Conservation (phyloP, 169 alveolate species). For the Plasmodium adleri region DNA sequence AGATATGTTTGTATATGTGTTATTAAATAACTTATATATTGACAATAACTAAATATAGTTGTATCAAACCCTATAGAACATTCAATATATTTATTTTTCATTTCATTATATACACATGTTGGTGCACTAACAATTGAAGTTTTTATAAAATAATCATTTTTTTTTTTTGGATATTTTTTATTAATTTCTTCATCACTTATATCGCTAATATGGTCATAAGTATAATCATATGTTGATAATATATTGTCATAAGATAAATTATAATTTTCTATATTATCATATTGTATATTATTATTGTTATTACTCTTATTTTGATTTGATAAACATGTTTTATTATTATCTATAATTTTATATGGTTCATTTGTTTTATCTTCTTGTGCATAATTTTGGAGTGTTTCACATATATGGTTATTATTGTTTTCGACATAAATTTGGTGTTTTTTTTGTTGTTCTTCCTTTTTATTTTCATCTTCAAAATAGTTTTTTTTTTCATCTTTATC, state of each 20-base stretch:
- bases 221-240: slow-evolving; percentile 4
- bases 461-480: not conserved
- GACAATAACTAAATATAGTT: slow-evolving; percentile 94
- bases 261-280: too few relatives aligned
- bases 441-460: not conserved
- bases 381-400: too few relatives aligned
- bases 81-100: slow-evolving; percentile 92
- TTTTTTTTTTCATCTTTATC: not conserved
- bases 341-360: too few relatives aligned
- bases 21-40: slow-evolving; percentile 91
- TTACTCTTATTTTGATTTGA: not conserved
- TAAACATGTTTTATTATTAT: too few relatives aligned
- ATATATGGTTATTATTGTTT: too few relatives aligned
- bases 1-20: slow-evolving; percentile 89
- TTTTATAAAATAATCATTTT: slow-evolving; percentile 71
- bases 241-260: not conserved
- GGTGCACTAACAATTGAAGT: slow-evolving; percentile 94
- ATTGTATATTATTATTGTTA: not conserved
- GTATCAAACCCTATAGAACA: slow-evolving; percentile 96
- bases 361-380: too few relatives aligned
- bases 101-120: slow-evolving; percentile 96
- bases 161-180: slow-evolving; percentile 25
- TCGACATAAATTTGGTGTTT: not conserved
- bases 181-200: slow-evolving; percentile 60
- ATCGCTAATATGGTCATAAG: slow-evolving; percentile 43